Evolutionary conservation across 331 rosid genomes (phyloP).

Genomic region (Malus hybrid): DNA sequence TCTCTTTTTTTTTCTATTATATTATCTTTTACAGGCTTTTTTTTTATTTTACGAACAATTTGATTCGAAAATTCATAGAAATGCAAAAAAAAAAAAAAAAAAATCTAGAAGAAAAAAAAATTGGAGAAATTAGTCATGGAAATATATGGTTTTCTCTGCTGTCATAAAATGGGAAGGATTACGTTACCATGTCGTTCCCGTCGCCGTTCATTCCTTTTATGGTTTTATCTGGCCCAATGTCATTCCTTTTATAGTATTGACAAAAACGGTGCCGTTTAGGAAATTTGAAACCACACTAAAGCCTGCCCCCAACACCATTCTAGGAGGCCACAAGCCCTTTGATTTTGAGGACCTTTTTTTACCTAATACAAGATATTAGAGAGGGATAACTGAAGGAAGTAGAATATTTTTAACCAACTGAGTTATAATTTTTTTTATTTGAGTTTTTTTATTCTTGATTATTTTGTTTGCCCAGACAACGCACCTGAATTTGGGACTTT

Average conservation of each 20-base stretch:
- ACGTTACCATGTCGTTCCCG: slow-evolving; percentile 15
- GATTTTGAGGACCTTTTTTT: background rate
- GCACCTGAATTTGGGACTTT: background rate
- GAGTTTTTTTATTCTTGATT: too few species aligned
- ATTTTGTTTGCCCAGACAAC: background rate
- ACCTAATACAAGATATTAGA: background rate
- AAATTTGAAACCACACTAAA: background rate
- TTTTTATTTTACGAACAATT: background rate
- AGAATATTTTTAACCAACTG: background rate
- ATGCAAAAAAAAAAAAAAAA: background rate
- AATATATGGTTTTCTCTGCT: background rate
- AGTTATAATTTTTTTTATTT: too few species aligned
- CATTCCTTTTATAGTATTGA: background rate
- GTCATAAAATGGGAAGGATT: slow-evolving; percentile 2
- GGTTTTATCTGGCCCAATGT: background rate
- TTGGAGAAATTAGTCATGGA: background rate
- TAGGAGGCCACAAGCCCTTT: background rate
- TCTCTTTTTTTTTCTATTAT: background rate
- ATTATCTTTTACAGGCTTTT: background rate
- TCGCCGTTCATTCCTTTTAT: slow-evolving; percentile 27
- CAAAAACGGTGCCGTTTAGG: background rate
- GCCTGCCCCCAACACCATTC: background rate
- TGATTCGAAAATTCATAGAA: slow-evolving; percentile 3
- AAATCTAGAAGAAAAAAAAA: background rate
- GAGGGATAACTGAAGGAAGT: too few species aligned